A percentile compares a stretch with the other conserved stretches of the same genome.
These are phyloP conservation scores for Bauhinia variegata DNA, from an alignment of 306 rosid genomes.

Conservation along the genomic window DNA sequence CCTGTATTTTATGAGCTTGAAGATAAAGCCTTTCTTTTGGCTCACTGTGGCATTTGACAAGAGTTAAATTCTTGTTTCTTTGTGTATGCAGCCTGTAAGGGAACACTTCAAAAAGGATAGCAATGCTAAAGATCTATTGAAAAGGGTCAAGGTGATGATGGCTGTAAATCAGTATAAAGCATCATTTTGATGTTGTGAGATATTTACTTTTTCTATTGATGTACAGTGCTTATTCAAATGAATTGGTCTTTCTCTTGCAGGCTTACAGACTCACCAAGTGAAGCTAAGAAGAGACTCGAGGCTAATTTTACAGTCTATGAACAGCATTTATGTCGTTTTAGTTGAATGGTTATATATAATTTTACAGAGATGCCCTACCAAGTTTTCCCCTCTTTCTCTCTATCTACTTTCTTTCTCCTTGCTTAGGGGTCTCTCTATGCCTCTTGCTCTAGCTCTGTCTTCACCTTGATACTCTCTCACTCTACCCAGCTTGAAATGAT, in stretches of 20 bases:
- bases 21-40: too few species aligned
- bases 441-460: too few species aligned
- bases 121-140: conserved; percentile 50
- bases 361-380: too few species aligned
- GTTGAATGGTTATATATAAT: too few species aligned
- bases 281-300: neutral
- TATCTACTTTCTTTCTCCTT: too few species aligned
- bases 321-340: too few species aligned
- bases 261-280: conserved; percentile 22
- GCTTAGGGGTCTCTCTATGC: too few species aligned
- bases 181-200: neutral
- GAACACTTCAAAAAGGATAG: conserved; percentile 52
- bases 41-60: neutral
- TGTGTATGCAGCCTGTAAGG: conserved; percentile 50
- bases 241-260: neutral
- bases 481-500: too few species aligned
- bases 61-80: neutral
- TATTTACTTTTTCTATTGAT: too few species aligned
- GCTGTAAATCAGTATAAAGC: too few species aligned
- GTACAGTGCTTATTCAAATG: conserved; percentile 6
- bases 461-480: too few species aligned
- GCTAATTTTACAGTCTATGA: neutral
- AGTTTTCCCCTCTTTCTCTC: too few species aligned
- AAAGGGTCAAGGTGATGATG: conserved; percentile 48
- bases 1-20: neutral